Percentiles rank a stretch among this genome's conserved stretches.
Conservation (phyloP, 176 grass and related monocot genomes). For the Phragmites australis region DNA sequence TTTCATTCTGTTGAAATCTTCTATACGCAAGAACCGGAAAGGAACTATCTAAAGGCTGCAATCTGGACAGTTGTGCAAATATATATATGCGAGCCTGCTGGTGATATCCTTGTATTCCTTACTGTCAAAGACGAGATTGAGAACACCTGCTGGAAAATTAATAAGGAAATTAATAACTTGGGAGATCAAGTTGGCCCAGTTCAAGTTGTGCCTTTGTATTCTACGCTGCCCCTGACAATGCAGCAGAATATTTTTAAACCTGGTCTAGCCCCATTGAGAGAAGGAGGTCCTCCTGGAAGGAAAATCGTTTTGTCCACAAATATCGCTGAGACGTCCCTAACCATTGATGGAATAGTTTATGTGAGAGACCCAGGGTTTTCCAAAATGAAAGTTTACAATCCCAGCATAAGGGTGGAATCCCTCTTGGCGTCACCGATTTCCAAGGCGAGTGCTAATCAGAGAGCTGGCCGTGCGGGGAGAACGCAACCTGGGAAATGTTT, state of each 20-base stretch:
- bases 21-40: constrained; percentile 96
- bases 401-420: constrained; percentile 83
- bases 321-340: constrained; percentile 95
- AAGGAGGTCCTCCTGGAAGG: constrained; percentile 83
- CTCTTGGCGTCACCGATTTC: constrained; percentile 95
- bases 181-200: constrained; percentile 96
- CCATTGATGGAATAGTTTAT: constrained; percentile 95
- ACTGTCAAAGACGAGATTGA: constrained; percentile 98
- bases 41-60: constrained; percentile 89
- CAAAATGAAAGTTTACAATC: constrained; percentile 95
- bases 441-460: constrained; percentile 93
- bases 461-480: constrained; percentile 94
- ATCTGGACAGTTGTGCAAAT: constrained; percentile 94
- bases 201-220: constrained; percentile 90
- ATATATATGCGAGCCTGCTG: constrained; percentile 74
- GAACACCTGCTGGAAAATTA: constrained; percentile 93
- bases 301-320: constrained; percentile 98
- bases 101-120: constrained; percentile 97
- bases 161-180: constrained; percentile 88
- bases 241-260: constrained; percentile 98
- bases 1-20: constrained; percentile 97
- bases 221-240: constrained; percentile 76
- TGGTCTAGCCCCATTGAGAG: constrained; percentile 66
- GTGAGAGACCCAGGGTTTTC: constrained; percentile 98
- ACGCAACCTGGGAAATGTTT: constrained; percentile 95